Evolutionary conservation across 148 eudicot species (phyloP).

Genomic region (Tetragonia tetragonoides): DNA sequence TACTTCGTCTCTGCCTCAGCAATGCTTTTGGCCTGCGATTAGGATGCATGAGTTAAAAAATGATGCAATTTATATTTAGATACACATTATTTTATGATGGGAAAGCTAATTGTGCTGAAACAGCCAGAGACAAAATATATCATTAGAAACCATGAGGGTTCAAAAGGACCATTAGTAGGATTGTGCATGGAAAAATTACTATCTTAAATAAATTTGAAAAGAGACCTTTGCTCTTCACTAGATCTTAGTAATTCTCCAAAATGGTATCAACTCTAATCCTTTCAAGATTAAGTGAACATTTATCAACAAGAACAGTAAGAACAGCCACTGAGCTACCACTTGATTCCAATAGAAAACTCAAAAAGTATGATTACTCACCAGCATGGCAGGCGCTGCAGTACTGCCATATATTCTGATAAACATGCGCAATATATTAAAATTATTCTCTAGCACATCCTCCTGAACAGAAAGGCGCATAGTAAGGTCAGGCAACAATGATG

Average conservation of each 20-base stretch:
- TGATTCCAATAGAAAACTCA: not conserved
- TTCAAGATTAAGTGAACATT: not conserved
- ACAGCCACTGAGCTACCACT: not conserved
- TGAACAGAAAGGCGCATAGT: constrained; percentile 27
- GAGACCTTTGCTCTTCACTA: too few species aligned
- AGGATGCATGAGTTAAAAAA: not conserved
- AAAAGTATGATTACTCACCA: constrained; percentile 43
- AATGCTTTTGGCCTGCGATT: constrained; percentile 64
- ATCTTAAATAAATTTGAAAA: not conserved
- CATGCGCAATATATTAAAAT: constrained; percentile 88
- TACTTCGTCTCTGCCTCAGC: constrained; percentile 81
- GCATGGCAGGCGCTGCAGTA: constrained; percentile 63
- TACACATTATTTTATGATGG: not conserved
- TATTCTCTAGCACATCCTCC: constrained; percentile 91
- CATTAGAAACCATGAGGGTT: not conserved
- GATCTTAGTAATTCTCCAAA: not conserved
- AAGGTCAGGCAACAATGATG: constrained; percentile 10
- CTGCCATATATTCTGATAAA: constrained; percentile 76
- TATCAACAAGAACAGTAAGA: not conserved
- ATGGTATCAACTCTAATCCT: not conserved
- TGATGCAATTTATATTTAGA: not conserved
- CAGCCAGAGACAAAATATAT: not conserved
- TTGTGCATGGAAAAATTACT: not conserved
- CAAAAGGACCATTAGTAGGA: not conserved
- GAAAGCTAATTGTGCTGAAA: not conserved